Conservation (phyloP, 352 stramenopile genomes). For the Elongisporangium undulatum region DNA sequence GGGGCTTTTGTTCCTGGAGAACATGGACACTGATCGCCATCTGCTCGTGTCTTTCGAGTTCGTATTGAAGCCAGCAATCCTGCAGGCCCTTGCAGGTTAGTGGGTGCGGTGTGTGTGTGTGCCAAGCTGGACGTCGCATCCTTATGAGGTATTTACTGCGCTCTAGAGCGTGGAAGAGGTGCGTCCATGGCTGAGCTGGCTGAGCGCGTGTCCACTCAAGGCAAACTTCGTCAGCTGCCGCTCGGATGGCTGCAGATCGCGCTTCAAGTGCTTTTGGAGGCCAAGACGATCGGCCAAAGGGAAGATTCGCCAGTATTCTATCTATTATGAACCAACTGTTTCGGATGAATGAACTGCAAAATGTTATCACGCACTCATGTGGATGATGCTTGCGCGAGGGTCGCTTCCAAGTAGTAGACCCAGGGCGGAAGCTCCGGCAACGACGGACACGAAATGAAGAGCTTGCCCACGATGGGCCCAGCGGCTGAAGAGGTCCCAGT, state of each 20-base stretch:
- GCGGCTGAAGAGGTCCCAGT: constrained; percentile 5
- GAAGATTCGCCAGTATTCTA: constrained; percentile 35
- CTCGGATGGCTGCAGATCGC: constrained; percentile 48
- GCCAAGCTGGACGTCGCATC: neutral
- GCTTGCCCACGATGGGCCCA: constrained; percentile 47
- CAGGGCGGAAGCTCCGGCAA: constrained; percentile 73
- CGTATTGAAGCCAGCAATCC: constrained; percentile 35
- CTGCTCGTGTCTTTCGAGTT: constrained; percentile 49
- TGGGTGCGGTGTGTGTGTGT: neutral
- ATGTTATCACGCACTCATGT: neutral
- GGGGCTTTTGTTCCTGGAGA: constrained; percentile 57
- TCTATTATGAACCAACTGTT: constrained; percentile 2
- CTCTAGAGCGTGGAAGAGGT: constrained; percentile 21
- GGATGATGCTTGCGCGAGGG: constrained; percentile 4
- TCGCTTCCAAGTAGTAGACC: constrained; percentile 82
- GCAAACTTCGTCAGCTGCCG: constrained; percentile 39
- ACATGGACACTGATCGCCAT: constrained; percentile 43
- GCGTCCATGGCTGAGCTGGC: constrained; percentile 39
- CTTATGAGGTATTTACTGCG: neutral
- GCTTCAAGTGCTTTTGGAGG: constrained; percentile 23
- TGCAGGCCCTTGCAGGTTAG: constrained; percentile 32
- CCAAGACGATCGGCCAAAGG: constrained; percentile 20
- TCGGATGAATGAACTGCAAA: neutral
- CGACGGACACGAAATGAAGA: constrained; percentile 74
- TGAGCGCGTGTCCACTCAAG: constrained; percentile 39